Conservation (phyloP, 805 yeast genomes). For the Kodamaea leandrae region DNA sequence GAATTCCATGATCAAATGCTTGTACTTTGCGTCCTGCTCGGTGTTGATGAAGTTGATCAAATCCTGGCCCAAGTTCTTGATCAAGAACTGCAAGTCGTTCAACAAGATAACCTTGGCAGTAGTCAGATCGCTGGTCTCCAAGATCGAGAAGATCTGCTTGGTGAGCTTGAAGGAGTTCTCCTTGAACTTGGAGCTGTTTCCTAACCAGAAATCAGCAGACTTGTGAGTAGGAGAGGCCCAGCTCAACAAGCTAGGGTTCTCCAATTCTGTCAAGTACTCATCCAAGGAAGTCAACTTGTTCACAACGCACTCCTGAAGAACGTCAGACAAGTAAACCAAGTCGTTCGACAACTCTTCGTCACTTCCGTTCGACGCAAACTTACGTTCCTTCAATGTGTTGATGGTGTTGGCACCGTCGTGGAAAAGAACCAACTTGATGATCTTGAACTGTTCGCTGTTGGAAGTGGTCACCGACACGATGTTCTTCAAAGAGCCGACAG, state of each 20-base stretch:
- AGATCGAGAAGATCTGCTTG: slow-evolving; percentile 55
- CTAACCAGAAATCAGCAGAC: slow-evolving; percentile 86
- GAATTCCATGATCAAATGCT: slow-evolving; percentile 78
- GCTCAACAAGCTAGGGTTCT: slow-evolving; percentile 74
- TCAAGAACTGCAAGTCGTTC: slow-evolving; percentile 43
- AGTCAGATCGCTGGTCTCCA: slow-evolving; percentile 32
- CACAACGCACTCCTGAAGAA: slow-evolving; percentile 69
- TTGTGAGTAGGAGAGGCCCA: slow-evolving; percentile 83
- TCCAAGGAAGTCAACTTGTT: slow-evolving; percentile 82
- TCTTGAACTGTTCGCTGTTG: slow-evolving; percentile 38
- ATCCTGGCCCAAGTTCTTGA: slow-evolving; percentile 39
- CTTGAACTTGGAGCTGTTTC: slow-evolving; percentile 73
- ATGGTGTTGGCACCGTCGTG: slow-evolving; percentile 72
- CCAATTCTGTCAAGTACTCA: slow-evolving; percentile 83
- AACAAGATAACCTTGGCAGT: slow-evolving; percentile 36
- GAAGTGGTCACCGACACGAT: slow-evolving; percentile 40
- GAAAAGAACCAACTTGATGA: slow-evolving; percentile 66
- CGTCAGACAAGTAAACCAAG: slow-evolving; percentile 53
- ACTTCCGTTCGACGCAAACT: slow-evolving; percentile 65
- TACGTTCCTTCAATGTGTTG: slow-evolving; percentile 72
- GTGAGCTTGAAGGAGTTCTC: slow-evolving; percentile 73
- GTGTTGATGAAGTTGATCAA: slow-evolving; percentile 35
- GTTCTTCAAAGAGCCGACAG: slow-evolving; percentile 72
- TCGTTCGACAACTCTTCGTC: slow-evolving; percentile 87
- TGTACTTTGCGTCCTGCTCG: slow-evolving; percentile 54